Evolutionary conservation across 495 filamentous ascomycete species (phyloP).

Genomic region (Lasiosphaeria ovina): DNA sequence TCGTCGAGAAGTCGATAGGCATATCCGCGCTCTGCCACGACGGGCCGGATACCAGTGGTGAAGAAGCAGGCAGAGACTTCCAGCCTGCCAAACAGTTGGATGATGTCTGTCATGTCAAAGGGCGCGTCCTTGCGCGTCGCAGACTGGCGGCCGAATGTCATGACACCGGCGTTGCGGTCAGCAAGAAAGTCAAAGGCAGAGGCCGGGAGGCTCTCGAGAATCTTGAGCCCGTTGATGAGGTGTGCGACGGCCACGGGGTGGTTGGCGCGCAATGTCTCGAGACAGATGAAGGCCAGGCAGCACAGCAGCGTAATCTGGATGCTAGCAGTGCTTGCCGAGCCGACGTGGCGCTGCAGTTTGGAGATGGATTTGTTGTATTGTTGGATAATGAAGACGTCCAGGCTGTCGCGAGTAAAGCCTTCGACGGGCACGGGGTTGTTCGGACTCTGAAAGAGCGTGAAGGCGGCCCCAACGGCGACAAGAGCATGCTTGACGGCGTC

Average conservation of each 20-base stretch:
- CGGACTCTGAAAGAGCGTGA: slow-evolving; percentile 25
- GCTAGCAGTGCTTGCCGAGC: slow-evolving; percentile 28
- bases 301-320: slow-evolving; percentile 37
- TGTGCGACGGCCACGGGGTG: slow-evolving; percentile 33
- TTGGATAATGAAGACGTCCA: slow-evolving; percentile 40
- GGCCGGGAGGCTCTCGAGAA: slow-evolving; percentile 32
- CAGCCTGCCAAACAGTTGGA: slow-evolving; percentile 36
- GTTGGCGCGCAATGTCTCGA: slow-evolving; percentile 38
- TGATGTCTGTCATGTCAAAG: slow-evolving; percentile 33
- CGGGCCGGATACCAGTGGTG: slow-evolving; percentile 59
- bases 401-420: slow-evolving; percentile 24
- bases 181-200: slow-evolving; percentile 20
- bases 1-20: slow-evolving; percentile 49
- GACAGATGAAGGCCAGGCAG: slow-evolving; percentile 40
- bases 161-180: slow-evolving; percentile 5
- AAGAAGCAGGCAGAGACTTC: slow-evolving; percentile 41
- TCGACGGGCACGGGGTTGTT: slow-evolving; percentile 9
- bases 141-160: not conserved
- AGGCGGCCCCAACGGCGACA: slow-evolving; percentile 38
- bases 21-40: slow-evolving; percentile 60
- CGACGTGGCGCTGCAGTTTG: slow-evolving; percentile 30
- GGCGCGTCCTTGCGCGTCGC: not conserved
- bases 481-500: slow-evolving; percentile 41
- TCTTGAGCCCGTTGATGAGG: slow-evolving; percentile 40
- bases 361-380: slow-evolving; percentile 42